Conservation (phyloP, 1,284 basidiomycete species). For the Anthracocystis walkeri region DNA sequence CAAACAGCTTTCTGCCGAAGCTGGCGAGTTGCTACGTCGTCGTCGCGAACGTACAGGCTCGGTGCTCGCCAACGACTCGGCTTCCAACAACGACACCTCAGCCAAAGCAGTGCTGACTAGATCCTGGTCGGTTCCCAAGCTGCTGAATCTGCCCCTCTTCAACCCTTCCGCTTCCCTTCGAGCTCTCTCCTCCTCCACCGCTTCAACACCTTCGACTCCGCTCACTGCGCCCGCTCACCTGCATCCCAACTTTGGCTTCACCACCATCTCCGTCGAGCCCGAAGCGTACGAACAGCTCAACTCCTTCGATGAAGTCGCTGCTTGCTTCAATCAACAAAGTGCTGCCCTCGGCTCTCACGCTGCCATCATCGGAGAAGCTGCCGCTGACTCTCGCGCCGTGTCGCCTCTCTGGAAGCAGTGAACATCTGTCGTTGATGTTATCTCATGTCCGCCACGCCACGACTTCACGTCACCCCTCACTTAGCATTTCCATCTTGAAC, state of each 20-base stretch:
- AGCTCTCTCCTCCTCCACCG: constrained; percentile 27
- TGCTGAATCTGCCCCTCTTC: constrained; percentile 39
- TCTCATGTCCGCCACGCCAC: constrained; percentile 7
- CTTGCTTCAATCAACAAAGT: constrained; percentile 17
- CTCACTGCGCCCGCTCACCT: constrained; percentile 13
- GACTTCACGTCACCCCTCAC: background rate
- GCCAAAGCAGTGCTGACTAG: constrained; percentile 17
- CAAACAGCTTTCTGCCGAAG: constrained; percentile 35
- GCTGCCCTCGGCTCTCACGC: constrained; percentile 8
- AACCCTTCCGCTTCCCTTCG: constrained; percentile 32
- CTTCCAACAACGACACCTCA: background rate
- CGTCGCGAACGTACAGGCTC: constrained; percentile 32
- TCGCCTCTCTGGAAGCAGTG: constrained; percentile 40
- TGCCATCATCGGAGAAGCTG: constrained; percentile 3
- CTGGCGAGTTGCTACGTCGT: constrained; percentile 34
- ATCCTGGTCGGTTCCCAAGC: constrained; percentile 41
- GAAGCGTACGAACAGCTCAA: constrained; percentile 18
- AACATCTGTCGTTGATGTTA: background rate
- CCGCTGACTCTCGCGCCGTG: constrained; percentile 11
- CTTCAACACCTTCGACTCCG: constrained; percentile 30
- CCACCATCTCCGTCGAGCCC: constrained; percentile 6
- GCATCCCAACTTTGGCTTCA: constrained; percentile 32
- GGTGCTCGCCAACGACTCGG: constrained; percentile 12
- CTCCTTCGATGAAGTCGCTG: constrained; percentile 32
- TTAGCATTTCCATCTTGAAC: constrained; percentile 10